Base-by-base conservation (phyloP, 2,329 filamentous ascomycete genomes). In the Ascosphaera acerosa region DNA sequence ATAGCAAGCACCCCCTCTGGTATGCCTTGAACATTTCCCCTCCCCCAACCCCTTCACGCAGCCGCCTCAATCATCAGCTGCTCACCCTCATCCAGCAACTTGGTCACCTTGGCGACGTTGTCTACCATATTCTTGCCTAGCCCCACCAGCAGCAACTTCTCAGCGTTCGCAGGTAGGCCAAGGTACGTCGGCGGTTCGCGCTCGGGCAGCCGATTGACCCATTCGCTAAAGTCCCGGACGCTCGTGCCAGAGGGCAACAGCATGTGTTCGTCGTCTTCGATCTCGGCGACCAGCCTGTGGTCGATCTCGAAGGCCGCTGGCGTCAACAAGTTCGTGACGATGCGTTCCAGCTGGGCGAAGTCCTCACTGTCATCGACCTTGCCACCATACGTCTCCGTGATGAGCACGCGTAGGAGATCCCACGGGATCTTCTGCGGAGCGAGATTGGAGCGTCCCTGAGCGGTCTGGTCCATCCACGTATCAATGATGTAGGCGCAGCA, bases 401-500 rank as follows among this genome's bases (percentile, higher is more conserved):
- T 66, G 10, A 97, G 66, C 33, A 75, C 81, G 36, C 80, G 73
- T 38, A 97, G 73, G 67, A 97, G 82, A 34, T 89, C 75, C 87
- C 87, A 97, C 1, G 87, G 89, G 14, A 97, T 77, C 46, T 89
- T 91, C 44, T 76, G 68, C 3, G 87, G 87, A 2, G 82, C 80
- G 41, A 97, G 72, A 50, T 97, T 97, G 36, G 80, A 84, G 35
- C 87, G 73, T 40, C 75, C 80, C 41, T 75, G 70, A 2, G 84
- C 76, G 18, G 78, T 70, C 3, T 61, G 62, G 42, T 92, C 80
- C 38, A 92, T 64, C 87, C 87, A 97, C 18, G 75, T 77, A 47
- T 97, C 87, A 41, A 94, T 80, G 40, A 97, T 89, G 51, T 78
- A 87, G 33, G 80, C 78, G 29, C 77, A 91, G 55, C 87, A 97